Evolutionary conservation across 805 yeast species (phyloP).

Genomic region (Wickerhamomyces subpelliculosus): DNA sequence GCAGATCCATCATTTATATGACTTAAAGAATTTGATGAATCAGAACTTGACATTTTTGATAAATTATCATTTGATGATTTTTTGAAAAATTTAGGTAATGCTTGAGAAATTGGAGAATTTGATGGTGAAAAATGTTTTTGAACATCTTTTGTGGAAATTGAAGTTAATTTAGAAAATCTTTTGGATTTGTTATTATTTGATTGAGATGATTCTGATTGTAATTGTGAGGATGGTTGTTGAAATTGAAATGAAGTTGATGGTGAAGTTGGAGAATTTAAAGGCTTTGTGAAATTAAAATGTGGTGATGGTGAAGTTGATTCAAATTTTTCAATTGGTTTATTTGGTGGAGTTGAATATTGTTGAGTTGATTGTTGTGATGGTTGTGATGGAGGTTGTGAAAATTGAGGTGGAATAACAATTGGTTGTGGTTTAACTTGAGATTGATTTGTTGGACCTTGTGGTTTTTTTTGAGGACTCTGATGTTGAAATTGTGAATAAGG

Average conservation of each 20-base stretch:
- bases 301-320: not conserved
- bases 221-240: conserved; percentile 1
- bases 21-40: conserved; percentile 16
- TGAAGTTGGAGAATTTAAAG: conserved; percentile 6
- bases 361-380: not conserved
- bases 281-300: not conserved
- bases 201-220: too few relatives aligned
- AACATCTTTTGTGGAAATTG: not conserved
- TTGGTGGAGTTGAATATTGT: not conserved
- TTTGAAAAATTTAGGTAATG: conserved; percentile 17
- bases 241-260: conserved; percentile 8
- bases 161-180: not conserved
- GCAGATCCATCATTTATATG: conserved; percentile 21
- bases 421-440: not conserved
- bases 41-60: conserved; percentile 11
- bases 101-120: conserved; percentile 18
- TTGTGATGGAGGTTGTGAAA: not conserved
- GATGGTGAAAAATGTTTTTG: conserved; percentile 2
- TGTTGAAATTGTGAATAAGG: conserved; percentile 11
- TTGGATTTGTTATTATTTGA: not conserved
- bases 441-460: not conserved
- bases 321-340: not conserved
- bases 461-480: not conserved
- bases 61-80: conserved; percentile 5
- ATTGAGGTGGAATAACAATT: too few relatives aligned